phyloP scores from a whole-genome alignment of 331 rosid species.

The Pyracantha coccinea region DNA sequence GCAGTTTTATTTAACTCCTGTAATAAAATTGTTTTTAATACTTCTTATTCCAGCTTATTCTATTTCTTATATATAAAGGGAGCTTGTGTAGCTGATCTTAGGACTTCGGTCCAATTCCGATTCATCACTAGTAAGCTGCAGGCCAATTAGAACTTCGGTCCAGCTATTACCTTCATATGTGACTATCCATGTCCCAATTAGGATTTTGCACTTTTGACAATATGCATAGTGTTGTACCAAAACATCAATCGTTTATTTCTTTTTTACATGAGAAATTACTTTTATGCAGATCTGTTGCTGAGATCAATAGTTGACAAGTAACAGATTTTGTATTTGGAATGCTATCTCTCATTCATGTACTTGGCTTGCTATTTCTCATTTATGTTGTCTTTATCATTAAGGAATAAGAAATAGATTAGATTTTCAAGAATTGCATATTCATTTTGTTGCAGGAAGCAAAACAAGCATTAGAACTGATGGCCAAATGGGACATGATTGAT shows the following conservation, averaged over 20 bases:
- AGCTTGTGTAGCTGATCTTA: not conserved
- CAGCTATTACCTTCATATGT: not conserved
- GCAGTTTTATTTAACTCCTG: not conserved
- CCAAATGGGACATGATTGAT: slow-evolving; percentile 95
- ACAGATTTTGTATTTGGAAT: not conserved
- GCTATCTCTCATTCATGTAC: not conserved
- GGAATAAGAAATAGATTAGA: not conserved
- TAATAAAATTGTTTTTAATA: not conserved
- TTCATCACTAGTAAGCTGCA: not conserved
- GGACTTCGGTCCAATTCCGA: not conserved
- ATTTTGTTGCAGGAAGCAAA: slow-evolving; percentile 84
- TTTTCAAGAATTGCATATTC: slow-evolving; percentile 7
- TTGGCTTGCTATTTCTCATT: not conserved
- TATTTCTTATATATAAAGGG: not conserved
- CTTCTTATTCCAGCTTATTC: not conserved
- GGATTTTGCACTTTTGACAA: not conserved
- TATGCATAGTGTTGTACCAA: not conserved
- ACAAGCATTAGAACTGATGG: slow-evolving; percentile 86
- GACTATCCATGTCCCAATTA: not conserved
- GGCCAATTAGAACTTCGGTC: not conserved
- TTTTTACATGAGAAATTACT: not conserved
- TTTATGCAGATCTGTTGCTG: not conserved
- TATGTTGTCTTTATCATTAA: not conserved
- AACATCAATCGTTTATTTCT: not conserved
- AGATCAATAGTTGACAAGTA: not conserved